Percentiles rank a stretch among this genome's conserved stretches.
phyloP scores from a whole-genome alignment of 345 rosid species.

The Euphorbia tirucalli region DNA sequence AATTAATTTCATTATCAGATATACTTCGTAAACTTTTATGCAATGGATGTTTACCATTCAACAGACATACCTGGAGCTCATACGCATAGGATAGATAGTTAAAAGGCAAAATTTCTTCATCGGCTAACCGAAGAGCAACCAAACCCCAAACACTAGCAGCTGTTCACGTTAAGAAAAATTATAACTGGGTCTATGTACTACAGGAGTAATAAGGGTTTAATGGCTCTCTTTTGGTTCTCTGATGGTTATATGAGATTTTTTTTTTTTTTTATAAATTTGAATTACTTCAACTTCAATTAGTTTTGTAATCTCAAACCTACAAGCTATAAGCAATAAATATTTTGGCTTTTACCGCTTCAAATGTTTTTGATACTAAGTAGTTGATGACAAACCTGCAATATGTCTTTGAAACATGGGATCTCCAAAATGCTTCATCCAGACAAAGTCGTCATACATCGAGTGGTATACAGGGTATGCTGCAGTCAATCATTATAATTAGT shows the following conservation, averaged over 20 bases:
- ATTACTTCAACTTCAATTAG: no score
- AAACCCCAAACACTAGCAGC: slow-evolving; percentile 76
- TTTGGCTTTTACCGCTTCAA: background rate
- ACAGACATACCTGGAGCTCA: slow-evolving; percentile 57
- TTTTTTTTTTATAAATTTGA: no score
- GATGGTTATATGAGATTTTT: no score
- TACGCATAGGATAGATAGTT: slow-evolving; percentile 59
- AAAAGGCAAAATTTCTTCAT: slow-evolving; percentile 70
- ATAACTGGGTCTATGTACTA: no score
- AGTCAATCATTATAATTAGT: slow-evolving; percentile 3
- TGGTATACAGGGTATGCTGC: slow-evolving; percentile 83
- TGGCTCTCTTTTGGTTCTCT: no score
- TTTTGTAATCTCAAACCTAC: no score
- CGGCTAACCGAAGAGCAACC: slow-evolving; percentile 74
- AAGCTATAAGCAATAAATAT: background rate
- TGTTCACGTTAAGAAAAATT: slow-evolving; percentile 11
- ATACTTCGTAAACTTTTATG: background rate
- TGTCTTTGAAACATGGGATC: slow-evolving; percentile 73
- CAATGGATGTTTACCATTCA: slow-evolving; percentile 1
- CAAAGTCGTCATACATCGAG: slow-evolving; percentile 78
- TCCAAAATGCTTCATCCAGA: slow-evolving; percentile 83
- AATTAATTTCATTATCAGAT: background rate
- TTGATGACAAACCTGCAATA: slow-evolving; percentile 51
- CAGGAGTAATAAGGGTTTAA: no score
- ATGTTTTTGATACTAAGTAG: background rate